phyloP scores from a whole-genome alignment of 2,329 filamentous ascomycete species.

The Penicillium oxalicum region DNA sequence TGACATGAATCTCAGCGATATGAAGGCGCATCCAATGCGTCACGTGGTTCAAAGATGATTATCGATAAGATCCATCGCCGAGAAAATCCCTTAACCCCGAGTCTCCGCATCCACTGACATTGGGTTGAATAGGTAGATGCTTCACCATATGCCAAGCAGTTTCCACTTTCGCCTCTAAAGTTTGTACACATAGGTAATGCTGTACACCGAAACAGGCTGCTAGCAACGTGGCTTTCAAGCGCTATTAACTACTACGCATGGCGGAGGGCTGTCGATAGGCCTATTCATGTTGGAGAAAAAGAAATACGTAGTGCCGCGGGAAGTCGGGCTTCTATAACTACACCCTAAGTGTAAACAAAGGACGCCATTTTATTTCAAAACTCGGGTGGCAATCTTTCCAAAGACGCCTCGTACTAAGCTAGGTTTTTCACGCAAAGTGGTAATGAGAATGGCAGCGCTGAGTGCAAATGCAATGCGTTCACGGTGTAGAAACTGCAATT shows the following conservation, averaged over 20 bases:
- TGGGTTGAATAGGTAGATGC: too few relatives aligned
- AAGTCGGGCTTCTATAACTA: too few relatives aligned
- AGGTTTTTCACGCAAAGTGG: conserved; percentile 58
- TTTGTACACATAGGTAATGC: background rate
- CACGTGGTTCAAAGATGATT: conserved; percentile 13
- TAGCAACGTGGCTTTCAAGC: too few relatives aligned
- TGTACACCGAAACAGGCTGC: too few relatives aligned
- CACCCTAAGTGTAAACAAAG: background rate
- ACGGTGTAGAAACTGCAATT: conserved; percentile 56
- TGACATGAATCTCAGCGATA: conserved; percentile 8
- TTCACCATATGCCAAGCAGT: too few relatives aligned
- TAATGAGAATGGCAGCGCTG: conserved; percentile 65
- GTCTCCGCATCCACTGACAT: too few relatives aligned
- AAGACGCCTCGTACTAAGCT: conserved; percentile 62
- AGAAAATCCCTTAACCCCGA: too few relatives aligned
- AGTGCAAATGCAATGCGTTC: conserved; percentile 62
- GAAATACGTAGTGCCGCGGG: too few relatives aligned
- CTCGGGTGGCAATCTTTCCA: conserved; percentile 47
- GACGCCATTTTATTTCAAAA: conserved; percentile 19
- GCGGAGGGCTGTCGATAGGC: too few relatives aligned
- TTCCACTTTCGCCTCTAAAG: too few relatives aligned
- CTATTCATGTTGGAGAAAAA: too few relatives aligned
- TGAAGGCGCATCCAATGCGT: conserved; percentile 1
- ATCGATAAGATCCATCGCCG: conserved; percentile 14
- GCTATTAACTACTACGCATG: too few relatives aligned